Percentiles rank a stretch among this genome's conserved stretches.
These are phyloP conservation scores for Colletotrichum australisinense DNA, from an alignment of 2,329 filamentous ascomycete genomes.

Conservation along the genomic window DNA sequence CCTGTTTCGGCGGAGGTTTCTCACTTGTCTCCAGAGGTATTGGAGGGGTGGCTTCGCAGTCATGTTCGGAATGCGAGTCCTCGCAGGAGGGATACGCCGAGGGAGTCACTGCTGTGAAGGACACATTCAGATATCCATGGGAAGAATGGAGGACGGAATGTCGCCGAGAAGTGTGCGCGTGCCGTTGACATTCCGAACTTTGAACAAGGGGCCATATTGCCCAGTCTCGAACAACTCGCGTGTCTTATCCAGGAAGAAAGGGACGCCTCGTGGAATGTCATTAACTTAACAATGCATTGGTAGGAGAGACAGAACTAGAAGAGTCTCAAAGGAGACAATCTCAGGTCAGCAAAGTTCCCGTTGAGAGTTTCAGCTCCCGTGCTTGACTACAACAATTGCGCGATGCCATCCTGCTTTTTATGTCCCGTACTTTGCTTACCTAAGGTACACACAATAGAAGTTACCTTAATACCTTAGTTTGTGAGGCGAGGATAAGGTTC, in stretches of 20 bases:
- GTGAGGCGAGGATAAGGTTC: slow-evolving; percentile 2
- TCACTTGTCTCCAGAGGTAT: slow-evolving; percentile 26
- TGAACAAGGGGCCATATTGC: neutral
- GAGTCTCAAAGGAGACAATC: neutral
- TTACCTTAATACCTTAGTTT: neutral
- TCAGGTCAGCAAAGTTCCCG: slow-evolving; percentile 9
- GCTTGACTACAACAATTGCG: slow-evolving; percentile 7
- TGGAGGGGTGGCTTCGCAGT: neutral
- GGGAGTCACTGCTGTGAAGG: neutral
- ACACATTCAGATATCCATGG: neutral
- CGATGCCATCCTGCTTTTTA: neutral
- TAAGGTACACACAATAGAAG: neutral
- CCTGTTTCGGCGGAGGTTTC: slow-evolving; percentile 33
- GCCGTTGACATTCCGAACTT: neutral
- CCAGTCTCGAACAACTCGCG: neutral
- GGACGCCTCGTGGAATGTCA: neutral
- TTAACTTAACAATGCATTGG: neutral
- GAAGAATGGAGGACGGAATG: neutral
- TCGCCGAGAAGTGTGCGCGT: slow-evolving; percentile 1
- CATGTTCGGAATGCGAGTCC: slow-evolving; percentile 17
- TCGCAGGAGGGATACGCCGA: slow-evolving; percentile 1
- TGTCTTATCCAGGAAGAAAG: neutral
- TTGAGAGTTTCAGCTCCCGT: slow-evolving; percentile 25
- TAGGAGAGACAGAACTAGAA: neutral
- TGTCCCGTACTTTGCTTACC: neutral